Percentiles rank a stretch among this genome's conserved stretches.
Conservation (phyloP, 108 stramenopile species). For the Pelagomonas calceolata region DNA sequence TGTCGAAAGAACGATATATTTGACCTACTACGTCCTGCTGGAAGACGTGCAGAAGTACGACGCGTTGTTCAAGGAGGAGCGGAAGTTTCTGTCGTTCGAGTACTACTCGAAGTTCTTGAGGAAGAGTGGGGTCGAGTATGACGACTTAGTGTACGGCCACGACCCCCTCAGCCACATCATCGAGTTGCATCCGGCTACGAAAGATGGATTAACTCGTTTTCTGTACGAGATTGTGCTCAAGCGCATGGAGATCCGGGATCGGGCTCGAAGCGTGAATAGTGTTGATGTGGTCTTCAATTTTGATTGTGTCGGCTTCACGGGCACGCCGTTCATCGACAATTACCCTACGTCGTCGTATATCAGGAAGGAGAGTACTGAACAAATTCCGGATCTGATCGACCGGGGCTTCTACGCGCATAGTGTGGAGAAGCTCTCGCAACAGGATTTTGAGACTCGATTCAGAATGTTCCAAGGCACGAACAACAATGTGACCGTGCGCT, state of each 20-base stretch:
- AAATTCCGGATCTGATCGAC: constrained; percentile 42
- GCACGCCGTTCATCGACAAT: constrained; percentile 45
- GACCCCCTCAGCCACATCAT: constrained; percentile 40
- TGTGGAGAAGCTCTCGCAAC: constrained; percentile 20
- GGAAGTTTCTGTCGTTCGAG: constrained; percentile 47
- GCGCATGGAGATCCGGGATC: constrained; percentile 45
- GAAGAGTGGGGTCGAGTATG: constrained; percentile 34
- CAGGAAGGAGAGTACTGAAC: constrained; percentile 33
- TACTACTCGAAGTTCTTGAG: constrained; percentile 29
- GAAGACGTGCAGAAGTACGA: constrained; percentile 44
- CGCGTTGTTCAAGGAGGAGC: constrained; percentile 41
- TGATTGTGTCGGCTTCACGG: constrained; percentile 44
- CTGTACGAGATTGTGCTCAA: constrained; percentile 41
- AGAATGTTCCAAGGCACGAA: constrained; percentile 39
- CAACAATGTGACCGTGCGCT: constrained; percentile 34
- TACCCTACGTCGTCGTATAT: constrained; percentile 44
- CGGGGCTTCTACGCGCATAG: constrained; percentile 43
- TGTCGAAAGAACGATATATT: constrained; percentile 42
- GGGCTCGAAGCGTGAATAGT: constrained; percentile 36
- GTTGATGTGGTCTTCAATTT: constrained; percentile 48
- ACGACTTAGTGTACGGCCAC: constrained; percentile 44
- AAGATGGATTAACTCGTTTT: constrained; percentile 36
- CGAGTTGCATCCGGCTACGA: constrained; percentile 33
- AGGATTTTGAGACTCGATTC: constrained; percentile 31
- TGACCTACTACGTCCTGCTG: constrained; percentile 39